These are phyloP conservation scores for Sugiyamaella mastotermitis DNA, from an alignment of 805 yeast species.

Conservation along the genomic window DNA sequence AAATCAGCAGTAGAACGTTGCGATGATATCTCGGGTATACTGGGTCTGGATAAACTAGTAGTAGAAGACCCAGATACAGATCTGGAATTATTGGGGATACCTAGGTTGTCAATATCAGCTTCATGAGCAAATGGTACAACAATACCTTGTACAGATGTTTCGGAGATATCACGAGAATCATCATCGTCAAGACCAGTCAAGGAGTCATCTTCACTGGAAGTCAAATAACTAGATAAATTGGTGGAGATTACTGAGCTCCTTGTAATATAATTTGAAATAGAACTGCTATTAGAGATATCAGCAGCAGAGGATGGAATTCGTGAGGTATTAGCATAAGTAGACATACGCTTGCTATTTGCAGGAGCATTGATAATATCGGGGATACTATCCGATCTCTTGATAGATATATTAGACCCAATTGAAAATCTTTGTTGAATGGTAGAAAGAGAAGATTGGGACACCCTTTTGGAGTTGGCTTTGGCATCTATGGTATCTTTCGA, in stretches of 20 bases:
- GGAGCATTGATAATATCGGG: not conserved
- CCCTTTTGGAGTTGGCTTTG: constrained; percentile 4
- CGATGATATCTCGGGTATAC: not conserved
- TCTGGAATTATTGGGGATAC: not conserved
- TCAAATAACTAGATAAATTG: constrained; percentile 4
- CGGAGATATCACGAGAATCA: constrained; percentile 1
- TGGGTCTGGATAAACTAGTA: not conserved
- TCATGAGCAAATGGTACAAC: constrained; percentile 6
- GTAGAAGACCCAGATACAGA: not conserved
- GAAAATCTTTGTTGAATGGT: constrained; percentile 14
- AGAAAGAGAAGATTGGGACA: constrained; percentile 15
- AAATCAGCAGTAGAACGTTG: not conserved
- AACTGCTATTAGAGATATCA: too few species aligned
- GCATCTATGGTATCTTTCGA: constrained; percentile 17
- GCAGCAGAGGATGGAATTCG: too few species aligned
- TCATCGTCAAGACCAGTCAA: constrained; percentile 1
- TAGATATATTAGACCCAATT: constrained; percentile 7
- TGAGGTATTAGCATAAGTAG: not conserved
- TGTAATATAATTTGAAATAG: constrained; percentile 9
- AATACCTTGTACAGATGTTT: not conserved
- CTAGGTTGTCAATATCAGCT: not conserved
- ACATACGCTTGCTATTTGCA: not conserved
- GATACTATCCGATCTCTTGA: not conserved
- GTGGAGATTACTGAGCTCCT: too few species aligned
- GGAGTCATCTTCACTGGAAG: constrained; percentile 1